A percentile compares a stretch with the other conserved stretches of the same genome.
Evolutionary conservation across 257 asterid species (phyloP).

Genomic region (Salvia splendens): DNA sequence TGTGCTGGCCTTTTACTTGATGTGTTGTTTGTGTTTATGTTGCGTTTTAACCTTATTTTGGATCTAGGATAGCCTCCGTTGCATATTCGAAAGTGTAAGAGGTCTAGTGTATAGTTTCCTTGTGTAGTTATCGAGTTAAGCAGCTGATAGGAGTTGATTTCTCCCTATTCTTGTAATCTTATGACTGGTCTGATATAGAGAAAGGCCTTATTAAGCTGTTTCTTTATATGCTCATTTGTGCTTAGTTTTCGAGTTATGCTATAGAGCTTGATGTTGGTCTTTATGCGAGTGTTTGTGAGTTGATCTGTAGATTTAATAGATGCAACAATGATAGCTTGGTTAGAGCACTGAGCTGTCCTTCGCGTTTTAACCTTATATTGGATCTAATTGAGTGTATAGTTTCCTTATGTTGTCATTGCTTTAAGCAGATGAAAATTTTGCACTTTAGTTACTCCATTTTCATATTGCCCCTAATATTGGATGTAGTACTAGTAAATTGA

Average conservation of each 20-base stretch:
- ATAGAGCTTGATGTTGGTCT: background rate
- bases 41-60: conserved; percentile 16
- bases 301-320: background rate
- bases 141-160: background rate
- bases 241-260: background rate
- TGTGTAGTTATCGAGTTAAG: background rate
- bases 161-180: background rate
- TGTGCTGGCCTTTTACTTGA: background rate
- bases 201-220: background rate
- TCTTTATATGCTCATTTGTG: background rate
- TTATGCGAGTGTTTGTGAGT: conserved; percentile 3
- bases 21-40: conserved; percentile 6
- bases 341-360: background rate
- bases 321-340: background rate
- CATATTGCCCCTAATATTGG: background rate
- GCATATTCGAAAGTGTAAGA: background rate
- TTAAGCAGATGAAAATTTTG: background rate
- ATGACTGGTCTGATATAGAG: background rate
- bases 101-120: background rate
- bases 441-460: conserved; percentile 1
- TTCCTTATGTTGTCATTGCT: conserved; percentile 1
- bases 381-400: conserved; percentile 15
- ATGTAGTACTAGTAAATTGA: too few species aligned
- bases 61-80: conserved; percentile 26
- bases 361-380: conserved; percentile 14